Percentiles rank a stretch among this genome's conserved stretches.
Evolutionary conservation across 352 stramenopile species (phyloP).

Genomic region (Lagenidium sp.): DNA sequence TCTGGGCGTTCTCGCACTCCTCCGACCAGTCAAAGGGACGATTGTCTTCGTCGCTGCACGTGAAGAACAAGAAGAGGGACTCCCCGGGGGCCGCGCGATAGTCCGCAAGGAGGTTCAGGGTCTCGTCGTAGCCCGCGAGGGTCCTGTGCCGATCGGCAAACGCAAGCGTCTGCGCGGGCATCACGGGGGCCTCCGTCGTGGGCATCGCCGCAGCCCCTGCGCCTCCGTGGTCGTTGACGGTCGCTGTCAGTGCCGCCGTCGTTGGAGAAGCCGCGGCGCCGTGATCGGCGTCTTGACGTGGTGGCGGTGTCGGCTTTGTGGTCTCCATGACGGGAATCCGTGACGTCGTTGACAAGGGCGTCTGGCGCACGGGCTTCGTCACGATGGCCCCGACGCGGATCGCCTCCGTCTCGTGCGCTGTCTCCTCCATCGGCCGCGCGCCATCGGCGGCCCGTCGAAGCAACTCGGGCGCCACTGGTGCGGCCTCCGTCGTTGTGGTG

Average conservation of each 20-base stretch:
- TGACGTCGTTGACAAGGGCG: not conserved
- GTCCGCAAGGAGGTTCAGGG: conserved; percentile 31
- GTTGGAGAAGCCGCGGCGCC: no score
- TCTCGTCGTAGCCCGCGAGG: conserved; percentile 39
- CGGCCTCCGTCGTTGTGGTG: not conserved
- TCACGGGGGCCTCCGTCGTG: not conserved
- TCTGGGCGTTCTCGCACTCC: conserved; percentile 28
- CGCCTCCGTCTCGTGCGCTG: no score
- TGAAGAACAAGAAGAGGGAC: conserved; percentile 61
- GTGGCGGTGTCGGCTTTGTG: not conserved
- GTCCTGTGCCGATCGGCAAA: conserved; percentile 35
- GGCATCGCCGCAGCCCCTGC: no score
- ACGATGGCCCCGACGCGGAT: no score
- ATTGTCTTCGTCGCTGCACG: conserved; percentile 39
- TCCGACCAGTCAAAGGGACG: conserved; percentile 36
- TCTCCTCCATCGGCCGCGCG: no score
- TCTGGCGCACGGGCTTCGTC: no score
- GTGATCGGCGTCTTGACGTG: no score
- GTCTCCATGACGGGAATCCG: not conserved
- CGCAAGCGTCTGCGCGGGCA: not conserved
- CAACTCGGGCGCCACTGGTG: no score
- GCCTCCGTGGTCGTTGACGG: no score
- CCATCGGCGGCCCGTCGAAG: no score
- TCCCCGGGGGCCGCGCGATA: conserved; percentile 22
- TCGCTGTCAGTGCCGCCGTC: no score